These are phyloP conservation scores for Hygrophila difformis DNA, from an alignment of 257 asterid species.

Conservation along the genomic window DNA sequence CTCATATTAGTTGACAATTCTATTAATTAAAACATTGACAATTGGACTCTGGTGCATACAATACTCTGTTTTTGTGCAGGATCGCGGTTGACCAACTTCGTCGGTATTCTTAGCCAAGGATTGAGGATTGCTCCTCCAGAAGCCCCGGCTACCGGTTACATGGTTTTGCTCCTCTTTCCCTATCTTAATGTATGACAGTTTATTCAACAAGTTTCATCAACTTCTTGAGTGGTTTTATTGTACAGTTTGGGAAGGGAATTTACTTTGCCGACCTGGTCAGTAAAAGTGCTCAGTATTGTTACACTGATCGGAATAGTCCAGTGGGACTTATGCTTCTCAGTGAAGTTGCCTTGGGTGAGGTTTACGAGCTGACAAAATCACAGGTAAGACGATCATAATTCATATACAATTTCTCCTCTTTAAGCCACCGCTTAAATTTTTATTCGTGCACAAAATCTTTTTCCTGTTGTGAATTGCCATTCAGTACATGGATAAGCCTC, in stretches of 20 bases:
- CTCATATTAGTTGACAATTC: too few species aligned
- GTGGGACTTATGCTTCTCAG: slow-evolving; percentile 93
- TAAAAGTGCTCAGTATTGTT: slow-evolving; percentile 98
- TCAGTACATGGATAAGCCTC: slow-evolving; percentile 93
- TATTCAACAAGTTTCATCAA: slow-evolving; percentile 3
- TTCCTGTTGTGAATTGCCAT: slow-evolving; percentile 12
- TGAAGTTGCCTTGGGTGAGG: slow-evolving; percentile 93
- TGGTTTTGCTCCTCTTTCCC: slow-evolving; percentile 40
- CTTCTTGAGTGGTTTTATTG: slow-evolving; percentile 5
- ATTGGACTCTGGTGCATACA: background rate
- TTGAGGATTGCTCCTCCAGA: slow-evolving; percentile 97
- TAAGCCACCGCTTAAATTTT: too few species aligned
- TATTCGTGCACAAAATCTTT: background rate
- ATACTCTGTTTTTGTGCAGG: slow-evolving; percentile 38
- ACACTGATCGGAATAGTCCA: slow-evolving; percentile 63
- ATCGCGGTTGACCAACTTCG: slow-evolving; percentile 86
- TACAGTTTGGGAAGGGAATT: slow-evolving; percentile 93
- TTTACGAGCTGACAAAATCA: slow-evolving; percentile 64
- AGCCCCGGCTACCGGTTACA: slow-evolving; percentile 98
- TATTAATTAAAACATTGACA: background rate
- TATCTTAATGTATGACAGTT: slow-evolving; percentile 9
- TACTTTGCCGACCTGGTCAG: slow-evolving; percentile 97
- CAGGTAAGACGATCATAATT: slow-evolving; percentile 33
- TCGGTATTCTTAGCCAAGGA: slow-evolving; percentile 97
- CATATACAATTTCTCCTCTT: too few species aligned